Conservation (phyloP, 2,329 filamentous ascomycete genomes). For the Claviceps pazoutovae region DNA sequence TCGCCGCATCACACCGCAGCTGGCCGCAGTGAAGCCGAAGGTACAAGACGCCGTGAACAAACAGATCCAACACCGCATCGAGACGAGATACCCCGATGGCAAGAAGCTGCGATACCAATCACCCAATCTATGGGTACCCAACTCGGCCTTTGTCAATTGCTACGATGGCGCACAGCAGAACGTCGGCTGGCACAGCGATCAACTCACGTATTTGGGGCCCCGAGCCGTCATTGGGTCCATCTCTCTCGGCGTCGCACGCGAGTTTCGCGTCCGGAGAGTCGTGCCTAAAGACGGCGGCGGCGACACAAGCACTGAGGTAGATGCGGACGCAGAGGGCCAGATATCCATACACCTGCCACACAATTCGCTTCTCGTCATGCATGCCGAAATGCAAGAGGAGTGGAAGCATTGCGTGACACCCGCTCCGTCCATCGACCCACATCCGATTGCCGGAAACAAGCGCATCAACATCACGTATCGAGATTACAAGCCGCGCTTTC, state of each 20-base stretch:
- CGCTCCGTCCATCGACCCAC: conserved; percentile 63
- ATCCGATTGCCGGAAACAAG: conserved; percentile 65
- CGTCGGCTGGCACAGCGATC: conserved; percentile 87
- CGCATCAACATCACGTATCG: conserved; percentile 93
- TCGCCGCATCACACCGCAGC: conserved; percentile 59
- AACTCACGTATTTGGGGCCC: conserved; percentile 85
- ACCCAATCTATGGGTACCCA: conserved; percentile 61
- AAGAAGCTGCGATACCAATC: conserved; percentile 69
- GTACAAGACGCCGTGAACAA: conserved; percentile 66
- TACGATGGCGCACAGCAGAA: conserved; percentile 70
- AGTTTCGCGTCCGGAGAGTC: conserved; percentile 76
- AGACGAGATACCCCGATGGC: conserved; percentile 49
- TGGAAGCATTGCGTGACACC: conserved; percentile 87
- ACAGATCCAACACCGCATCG: conserved; percentile 61
- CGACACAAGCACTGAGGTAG: conserved; percentile 21
- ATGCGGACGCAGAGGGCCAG: conserved; percentile 60
- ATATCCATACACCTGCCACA: conserved; percentile 89
- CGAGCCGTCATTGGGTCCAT: conserved; percentile 79
- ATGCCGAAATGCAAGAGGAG: conserved; percentile 92
- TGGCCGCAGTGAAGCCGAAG: conserved; percentile 52
- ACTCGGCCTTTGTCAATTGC: conserved; percentile 89
- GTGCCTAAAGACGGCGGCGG: conserved; percentile 39
- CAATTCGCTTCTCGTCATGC: conserved; percentile 89
- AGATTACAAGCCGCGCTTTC: conserved; percentile 63
- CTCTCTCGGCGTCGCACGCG: conserved; percentile 79